phyloP scores from a whole-genome alignment of 768 basidiomycete species.

The Panus rudis region DNA sequence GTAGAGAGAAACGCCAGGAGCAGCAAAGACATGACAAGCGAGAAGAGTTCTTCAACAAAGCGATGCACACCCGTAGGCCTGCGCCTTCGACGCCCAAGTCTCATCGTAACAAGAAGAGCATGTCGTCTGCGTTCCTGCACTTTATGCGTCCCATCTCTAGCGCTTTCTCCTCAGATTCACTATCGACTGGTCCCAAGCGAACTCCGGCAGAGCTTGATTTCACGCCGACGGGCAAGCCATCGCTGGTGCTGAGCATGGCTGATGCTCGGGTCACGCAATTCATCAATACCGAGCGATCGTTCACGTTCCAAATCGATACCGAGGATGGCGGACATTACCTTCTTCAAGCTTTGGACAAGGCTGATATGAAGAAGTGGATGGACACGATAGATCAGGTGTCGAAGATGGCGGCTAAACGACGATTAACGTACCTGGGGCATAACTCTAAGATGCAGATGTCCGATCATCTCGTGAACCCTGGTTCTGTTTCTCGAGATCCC shows the following conservation, averaged over 20 bases:
- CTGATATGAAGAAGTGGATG: slow-evolving; percentile 74
- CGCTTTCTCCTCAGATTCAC: slow-evolving; percentile 67
- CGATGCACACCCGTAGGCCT: slow-evolving; percentile 55
- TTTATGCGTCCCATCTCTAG: slow-evolving; percentile 88
- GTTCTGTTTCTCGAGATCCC: slow-evolving; percentile 61
- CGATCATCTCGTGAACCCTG: slow-evolving; percentile 65
- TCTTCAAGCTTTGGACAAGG: slow-evolving; percentile 62
- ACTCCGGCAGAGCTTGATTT: slow-evolving; percentile 76
- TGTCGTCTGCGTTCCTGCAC: slow-evolving; percentile 73
- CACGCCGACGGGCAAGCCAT: slow-evolving; percentile 60
- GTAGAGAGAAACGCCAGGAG: slow-evolving; percentile 71
- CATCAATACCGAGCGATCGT: slow-evolving; percentile 77
- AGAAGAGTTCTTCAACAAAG: slow-evolving; percentile 68
- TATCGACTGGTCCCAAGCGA: slow-evolving; percentile 36
- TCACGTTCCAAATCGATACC: slow-evolving; percentile 74
- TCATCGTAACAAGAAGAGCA: slow-evolving; percentile 83
- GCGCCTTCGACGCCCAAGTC: slow-evolving; percentile 53
- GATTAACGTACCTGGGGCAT: slow-evolving; percentile 74
- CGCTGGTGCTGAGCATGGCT: slow-evolving; percentile 66
- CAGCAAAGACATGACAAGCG: slow-evolving; percentile 66
- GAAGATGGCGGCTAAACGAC: slow-evolving; percentile 66
- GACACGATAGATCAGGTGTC: slow-evolving; percentile 66
- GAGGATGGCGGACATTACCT: slow-evolving; percentile 85
- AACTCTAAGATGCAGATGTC: slow-evolving; percentile 66
- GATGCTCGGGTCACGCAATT: slow-evolving; percentile 66